Evolutionary conservation across 805 yeast genomes (phyloP).

Genomic region (Scheffersomyces amazonensis): DNA sequence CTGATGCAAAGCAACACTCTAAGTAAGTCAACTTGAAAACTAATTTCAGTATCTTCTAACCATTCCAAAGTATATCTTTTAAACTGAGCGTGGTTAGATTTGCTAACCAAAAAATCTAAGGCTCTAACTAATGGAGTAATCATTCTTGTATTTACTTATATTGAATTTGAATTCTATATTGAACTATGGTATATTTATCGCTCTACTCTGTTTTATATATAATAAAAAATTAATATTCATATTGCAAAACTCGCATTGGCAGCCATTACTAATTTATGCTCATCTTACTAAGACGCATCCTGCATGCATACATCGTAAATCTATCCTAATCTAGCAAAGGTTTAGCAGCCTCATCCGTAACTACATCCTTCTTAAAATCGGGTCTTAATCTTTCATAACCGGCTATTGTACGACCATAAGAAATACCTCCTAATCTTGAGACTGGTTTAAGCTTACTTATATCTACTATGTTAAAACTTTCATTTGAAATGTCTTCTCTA

Average conservation of each 20-base stretch:
- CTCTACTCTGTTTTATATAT: too few species aligned
- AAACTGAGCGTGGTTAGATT: background rate
- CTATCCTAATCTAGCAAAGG: background rate
- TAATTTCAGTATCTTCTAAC: slow-evolving; percentile 1
- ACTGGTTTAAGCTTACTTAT: slow-evolving; percentile 50
- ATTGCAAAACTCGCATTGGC: too few species aligned
- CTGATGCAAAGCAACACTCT: slow-evolving; percentile 2
- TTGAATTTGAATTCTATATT: too few species aligned
- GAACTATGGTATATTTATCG: too few species aligned
- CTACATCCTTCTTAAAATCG: slow-evolving; percentile 20
- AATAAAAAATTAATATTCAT: too few species aligned
- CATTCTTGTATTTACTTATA: background rate
- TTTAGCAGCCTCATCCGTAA: slow-evolving; percentile 3
- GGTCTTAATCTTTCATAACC: slow-evolving; percentile 50
- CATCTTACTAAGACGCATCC: too few species aligned
- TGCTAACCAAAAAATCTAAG: background rate
- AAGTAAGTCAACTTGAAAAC: slow-evolving; percentile 1
- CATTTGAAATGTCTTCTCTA: slow-evolving; percentile 51
- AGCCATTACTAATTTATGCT: too few species aligned
- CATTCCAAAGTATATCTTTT: background rate
- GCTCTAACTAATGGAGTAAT: background rate
- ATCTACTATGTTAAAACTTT: slow-evolving; percentile 38
- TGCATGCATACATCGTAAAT: background rate
- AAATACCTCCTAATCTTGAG: slow-evolving; percentile 47
- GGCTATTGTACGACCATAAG: slow-evolving; percentile 42